Percentiles rank a stretch among this genome's conserved stretches.
phyloP scores from a whole-genome alignment of 2,329 filamentous ascomycete genomes.

The Trichoderma sp. region DNA sequence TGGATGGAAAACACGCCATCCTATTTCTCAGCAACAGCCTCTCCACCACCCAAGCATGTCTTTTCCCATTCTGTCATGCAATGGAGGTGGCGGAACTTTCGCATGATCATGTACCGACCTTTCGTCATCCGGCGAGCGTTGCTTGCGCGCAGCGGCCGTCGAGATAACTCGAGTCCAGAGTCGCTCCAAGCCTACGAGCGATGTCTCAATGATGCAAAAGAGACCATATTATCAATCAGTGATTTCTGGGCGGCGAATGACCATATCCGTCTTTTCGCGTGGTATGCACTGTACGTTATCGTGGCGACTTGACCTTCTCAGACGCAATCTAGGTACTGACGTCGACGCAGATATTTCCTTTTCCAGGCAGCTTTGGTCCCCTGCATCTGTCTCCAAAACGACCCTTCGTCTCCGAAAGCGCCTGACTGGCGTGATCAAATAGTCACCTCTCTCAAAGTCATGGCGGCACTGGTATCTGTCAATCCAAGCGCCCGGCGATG shows the following conservation, averaged over 20 bases:
- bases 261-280: conserved; percentile 46
- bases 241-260: conserved; percentile 44
- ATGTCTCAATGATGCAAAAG: conserved; percentile 47
- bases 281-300: conserved; percentile 45
- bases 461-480: conserved; percentile 42
- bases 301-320: too few relatives aligned
- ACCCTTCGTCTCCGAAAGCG: conserved; percentile 43
- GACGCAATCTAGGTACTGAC: background rate
- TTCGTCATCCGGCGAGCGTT: conserved; percentile 48
- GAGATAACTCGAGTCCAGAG: conserved; percentile 31
- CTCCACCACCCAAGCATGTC: conserved; percentile 42
- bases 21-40: conserved; percentile 42
- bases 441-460: conserved; percentile 41
- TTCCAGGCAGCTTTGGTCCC: conserved; percentile 55
- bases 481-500: conserved; percentile 49
- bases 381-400: conserved; percentile 50
- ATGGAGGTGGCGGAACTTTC: conserved; percentile 49
- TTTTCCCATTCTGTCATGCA: conserved; percentile 47
- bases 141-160: conserved; percentile 26
- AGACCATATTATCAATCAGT: conserved; percentile 45
- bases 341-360: conserved; percentile 47
- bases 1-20: conserved; percentile 44
- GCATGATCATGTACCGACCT: conserved; percentile 52
- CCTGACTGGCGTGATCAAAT: conserved; percentile 48
- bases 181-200: conserved; percentile 33